Base-by-base conservation (phyloP, 257 asterid species). In the Catharanthus roseus region DNA sequence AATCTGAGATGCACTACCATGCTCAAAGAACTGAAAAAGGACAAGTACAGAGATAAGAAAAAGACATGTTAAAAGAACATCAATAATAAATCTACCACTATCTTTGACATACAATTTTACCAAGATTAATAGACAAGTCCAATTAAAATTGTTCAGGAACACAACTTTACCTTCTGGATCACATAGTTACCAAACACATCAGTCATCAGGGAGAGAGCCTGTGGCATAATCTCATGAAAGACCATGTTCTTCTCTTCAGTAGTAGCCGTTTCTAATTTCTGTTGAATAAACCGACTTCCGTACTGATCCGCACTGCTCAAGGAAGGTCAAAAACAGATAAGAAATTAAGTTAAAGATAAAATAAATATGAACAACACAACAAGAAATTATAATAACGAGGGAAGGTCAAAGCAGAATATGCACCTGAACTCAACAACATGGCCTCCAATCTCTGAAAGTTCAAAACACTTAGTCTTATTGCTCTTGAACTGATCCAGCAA, bases 131-230 rank as follows among this genome's bases (percentile, higher is more conserved):
- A 29, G 29, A 26, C 45, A 55, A 55, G 19, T 34, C 56, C 0
- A 33, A 31, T 47, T 34, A 31, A 15, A 41, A 62, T 24, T 5
- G 7, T 21, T 11, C 15, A 68, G 75, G 24, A 62, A 57, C 42
- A 54, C 53, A 77, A 74, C 18, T 5, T 33, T 82, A 89, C 97
- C 97, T 89, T 91, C 60, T 89, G 97, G 79, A 91, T 82, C 71
- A 91, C 97, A 79, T 91, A 91, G 76, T 91, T 91, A 57, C 97
- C 97, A 33, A 89, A 91, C 67, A 89, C 97, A 81, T 89, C 97
- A 26, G 95, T 91, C 92, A 89, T 89, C 74, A 91, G 77, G n/a
- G 89, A 61, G 49, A 87, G 90, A 68, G 86, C 95, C 0, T 83
- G 92, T 26, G 92, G 97, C 83, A 86, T 80, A 54, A 91, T 89